A percentile compares a stretch with the other conserved stretches of the same genome.
These are phyloP conservation scores for Linum trigynum DNA, from an alignment of 345 rosid species.

Conservation along the genomic window DNA sequence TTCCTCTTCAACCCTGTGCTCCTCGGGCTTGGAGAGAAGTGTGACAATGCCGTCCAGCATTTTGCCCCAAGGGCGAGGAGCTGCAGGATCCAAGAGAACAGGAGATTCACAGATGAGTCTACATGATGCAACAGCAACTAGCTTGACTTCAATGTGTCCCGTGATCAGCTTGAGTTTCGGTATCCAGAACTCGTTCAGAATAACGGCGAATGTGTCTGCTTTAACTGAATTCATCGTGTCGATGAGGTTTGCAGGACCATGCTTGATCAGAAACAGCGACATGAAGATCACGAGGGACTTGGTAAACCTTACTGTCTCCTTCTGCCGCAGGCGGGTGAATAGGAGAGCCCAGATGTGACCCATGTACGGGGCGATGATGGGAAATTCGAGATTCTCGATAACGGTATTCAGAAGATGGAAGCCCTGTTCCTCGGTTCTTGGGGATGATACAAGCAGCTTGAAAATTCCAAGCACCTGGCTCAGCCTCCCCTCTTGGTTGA, in stretches of 20 bases:
- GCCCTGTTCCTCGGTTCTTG: constrained; percentile 90
- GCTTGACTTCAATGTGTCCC: constrained; percentile 63
- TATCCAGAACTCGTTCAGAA: constrained; percentile 83
- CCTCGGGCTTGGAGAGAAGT: constrained; percentile 75
- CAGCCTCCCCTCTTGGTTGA: constrained; percentile 66
- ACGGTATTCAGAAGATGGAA: constrained; percentile 88
- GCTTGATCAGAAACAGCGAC: constrained; percentile 92
- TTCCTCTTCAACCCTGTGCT: constrained; percentile 67
- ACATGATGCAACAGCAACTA: constrained; percentile 73
- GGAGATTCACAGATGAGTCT: constrained; percentile 79
- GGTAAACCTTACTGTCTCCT: constrained; percentile 51
- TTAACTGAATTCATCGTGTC: constrained; percentile 79
- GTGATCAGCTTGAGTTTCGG: constrained; percentile 72
- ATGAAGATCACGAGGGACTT: constrained; percentile 75
- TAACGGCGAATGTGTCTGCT: constrained; percentile 38
- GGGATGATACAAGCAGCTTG: constrained; percentile 51
- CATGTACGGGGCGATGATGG: constrained; percentile 52
- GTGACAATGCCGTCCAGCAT: constrained; percentile 76
- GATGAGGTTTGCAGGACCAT: constrained; percentile 55
- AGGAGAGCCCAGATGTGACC: constrained; percentile 62
- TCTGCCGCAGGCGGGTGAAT: constrained; percentile 61
- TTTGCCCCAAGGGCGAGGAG: constrained; percentile 61
- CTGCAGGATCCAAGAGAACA: constrained; percentile 52
- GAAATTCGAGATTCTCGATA: constrained; percentile 68
- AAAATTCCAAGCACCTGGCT: constrained; percentile 85